Conservation (phyloP, 2,329 filamentous ascomycete species). For the Ophiostoma perfectum region DNA sequence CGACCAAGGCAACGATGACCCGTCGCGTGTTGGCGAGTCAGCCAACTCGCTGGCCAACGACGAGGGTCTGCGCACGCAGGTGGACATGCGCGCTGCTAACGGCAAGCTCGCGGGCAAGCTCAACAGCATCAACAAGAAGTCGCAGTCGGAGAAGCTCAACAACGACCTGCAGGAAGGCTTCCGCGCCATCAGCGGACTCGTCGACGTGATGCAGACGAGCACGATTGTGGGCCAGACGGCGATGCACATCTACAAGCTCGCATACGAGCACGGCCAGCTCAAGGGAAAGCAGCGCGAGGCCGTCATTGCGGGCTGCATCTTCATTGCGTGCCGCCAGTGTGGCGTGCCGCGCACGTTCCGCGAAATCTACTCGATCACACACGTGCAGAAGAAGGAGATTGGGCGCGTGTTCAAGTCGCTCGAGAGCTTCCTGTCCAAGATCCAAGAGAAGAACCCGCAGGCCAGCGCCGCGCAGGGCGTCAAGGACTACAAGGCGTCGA, state of each 20-base stretch:
- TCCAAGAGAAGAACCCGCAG: constrained; percentile 57
- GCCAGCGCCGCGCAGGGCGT: constrained; percentile 44
- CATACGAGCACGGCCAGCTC: constrained; percentile 87
- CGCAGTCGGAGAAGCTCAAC: constrained; percentile 29
- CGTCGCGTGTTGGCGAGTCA: constrained; percentile 94
- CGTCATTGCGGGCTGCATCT: constrained; percentile 93
- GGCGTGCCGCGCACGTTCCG: constrained; percentile 83
- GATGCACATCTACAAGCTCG: constrained; percentile 92
- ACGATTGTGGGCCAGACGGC: constrained; percentile 80
- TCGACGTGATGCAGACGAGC: constrained; percentile 76
- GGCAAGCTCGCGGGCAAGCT: constrained; percentile 29
- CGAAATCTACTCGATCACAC: constrained; percentile 89
- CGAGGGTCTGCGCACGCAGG: constrained; percentile 29
- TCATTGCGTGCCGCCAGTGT: constrained; percentile 91
- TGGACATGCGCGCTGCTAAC: constrained; percentile 29
- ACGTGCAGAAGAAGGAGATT: constrained; percentile 95
- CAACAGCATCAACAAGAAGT: constrained; percentile 31
- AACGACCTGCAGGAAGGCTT: constrained; percentile 61
- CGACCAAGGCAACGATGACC: constrained; percentile 92
- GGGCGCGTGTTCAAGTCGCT: constrained; percentile 90
- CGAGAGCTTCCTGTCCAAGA: constrained; percentile 77
- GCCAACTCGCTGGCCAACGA: constrained; percentile 64
- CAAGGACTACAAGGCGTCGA: constrained; percentile 66
- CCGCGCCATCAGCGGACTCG: constrained; percentile 81
- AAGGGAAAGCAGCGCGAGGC: constrained; percentile 93